These are phyloP conservation scores for Candida pseudoviswanathii DNA, from an alignment of 1,139 yeast genomes.

Conservation along the genomic window DNA sequence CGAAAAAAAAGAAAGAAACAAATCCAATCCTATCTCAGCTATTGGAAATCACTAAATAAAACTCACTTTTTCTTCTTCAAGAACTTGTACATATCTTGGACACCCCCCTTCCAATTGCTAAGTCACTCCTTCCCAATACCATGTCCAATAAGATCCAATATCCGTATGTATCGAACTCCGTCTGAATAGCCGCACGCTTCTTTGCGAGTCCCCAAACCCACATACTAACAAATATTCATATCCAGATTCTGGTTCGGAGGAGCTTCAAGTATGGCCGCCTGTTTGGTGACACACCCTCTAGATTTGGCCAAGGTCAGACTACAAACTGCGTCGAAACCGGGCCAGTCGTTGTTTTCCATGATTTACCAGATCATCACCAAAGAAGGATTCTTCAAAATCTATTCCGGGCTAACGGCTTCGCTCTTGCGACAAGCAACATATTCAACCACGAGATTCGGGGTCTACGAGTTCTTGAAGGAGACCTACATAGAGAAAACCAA, in stretches of 20 bases:
- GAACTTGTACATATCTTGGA: neutral
- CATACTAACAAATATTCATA: neutral
- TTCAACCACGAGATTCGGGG: slow-evolving; percentile 83
- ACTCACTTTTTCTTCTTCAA: neutral
- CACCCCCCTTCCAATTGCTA: neutral
- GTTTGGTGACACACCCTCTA: slow-evolving; percentile 68
- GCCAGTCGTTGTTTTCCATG: slow-evolving; percentile 64
- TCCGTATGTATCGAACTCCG: slow-evolving; percentile 12
- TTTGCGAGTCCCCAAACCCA: neutral
- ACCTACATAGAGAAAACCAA: slow-evolving; percentile 38
- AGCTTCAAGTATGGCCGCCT: slow-evolving; percentile 69
- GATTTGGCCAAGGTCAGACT: slow-evolving; percentile 84
- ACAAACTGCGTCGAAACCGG: slow-evolving; percentile 70
- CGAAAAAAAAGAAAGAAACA: neutral
- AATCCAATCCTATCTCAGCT: neutral
- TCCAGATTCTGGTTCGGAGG: slow-evolving; percentile 51
- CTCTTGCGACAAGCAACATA: slow-evolving; percentile 85
- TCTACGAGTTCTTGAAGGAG: slow-evolving; percentile 76
- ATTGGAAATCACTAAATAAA: neutral
- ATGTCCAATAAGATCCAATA: slow-evolving; percentile 11
- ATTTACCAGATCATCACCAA: slow-evolving; percentile 57
- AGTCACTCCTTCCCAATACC: too few relatives aligned
- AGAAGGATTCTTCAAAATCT: slow-evolving; percentile 71
- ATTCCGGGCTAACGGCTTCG: slow-evolving; percentile 82
- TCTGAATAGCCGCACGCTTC: neutral